A percentile compares a stretch with the other conserved stretches of the same genome.
These are phyloP conservation scores for Kodamaea fungicola DNA, from an alignment of 1,139 yeast species.

Conservation along the genomic window DNA sequence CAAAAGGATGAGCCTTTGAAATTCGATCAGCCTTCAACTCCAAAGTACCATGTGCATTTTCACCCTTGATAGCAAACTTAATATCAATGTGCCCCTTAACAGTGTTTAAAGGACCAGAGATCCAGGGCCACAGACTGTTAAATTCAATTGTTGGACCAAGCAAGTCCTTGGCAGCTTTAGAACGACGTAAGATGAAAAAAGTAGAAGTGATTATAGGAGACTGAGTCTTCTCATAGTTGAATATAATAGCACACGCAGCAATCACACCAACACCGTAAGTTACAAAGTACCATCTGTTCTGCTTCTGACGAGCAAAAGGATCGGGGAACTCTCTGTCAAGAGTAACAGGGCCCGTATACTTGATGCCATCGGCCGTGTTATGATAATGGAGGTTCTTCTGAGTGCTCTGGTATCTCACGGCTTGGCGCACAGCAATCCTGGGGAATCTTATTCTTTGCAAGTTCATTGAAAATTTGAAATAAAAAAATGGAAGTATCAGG, in stretches of 20 bases:
- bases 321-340: conserved; percentile 71
- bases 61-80: conserved; percentile 66
- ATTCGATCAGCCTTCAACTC: conserved; percentile 59
- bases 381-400: conserved; percentile 1
- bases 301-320: conserved; percentile 56
- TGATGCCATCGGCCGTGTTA: conserved; percentile 1
- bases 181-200: conserved; percentile 77
- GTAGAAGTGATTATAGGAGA: conserved; percentile 90
- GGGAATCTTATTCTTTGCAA: no score
- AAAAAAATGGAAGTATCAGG: conserved; percentile 45
- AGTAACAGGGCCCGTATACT: conserved; percentile 40
- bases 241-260: conserved; percentile 63
- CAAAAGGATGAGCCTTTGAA: conserved; percentile 53
- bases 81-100: conserved; percentile 79
- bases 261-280: conserved; percentile 65
- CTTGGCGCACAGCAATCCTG: no score
- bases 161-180: conserved; percentile 57
- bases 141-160: conserved; percentile 79
- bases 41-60: conserved; percentile 46
- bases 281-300: conserved; percentile 51
- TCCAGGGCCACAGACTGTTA: conserved; percentile 79
- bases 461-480: no score
- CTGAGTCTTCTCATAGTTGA: conserved; percentile 87
- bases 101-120: conserved; percentile 78
- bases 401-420: conserved; percentile 2